These are phyloP conservation scores for Pleodorina starrii DNA, from an alignment of 139 green algal genomes.

Conservation along the genomic window DNA sequence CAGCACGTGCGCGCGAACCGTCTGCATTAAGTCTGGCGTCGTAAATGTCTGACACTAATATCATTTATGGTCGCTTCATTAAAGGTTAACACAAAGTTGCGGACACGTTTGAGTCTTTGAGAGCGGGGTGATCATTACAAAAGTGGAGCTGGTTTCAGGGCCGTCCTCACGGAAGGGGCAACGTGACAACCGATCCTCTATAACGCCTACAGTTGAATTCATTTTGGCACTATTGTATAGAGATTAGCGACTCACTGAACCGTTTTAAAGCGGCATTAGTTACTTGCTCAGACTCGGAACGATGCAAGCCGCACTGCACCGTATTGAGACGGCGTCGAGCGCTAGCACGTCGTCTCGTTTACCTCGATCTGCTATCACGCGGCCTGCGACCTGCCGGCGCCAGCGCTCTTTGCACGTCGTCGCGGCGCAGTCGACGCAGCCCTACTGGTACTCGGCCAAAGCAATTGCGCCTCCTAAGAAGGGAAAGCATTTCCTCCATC, in stretches of 20 bases:
- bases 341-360: neutral
- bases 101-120: too few relatives aligned
- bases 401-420: constrained; percentile 14
- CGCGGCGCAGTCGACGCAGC: constrained; percentile 40
- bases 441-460: constrained; percentile 45
- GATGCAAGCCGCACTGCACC: constrained; percentile 22
- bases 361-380: neutral
- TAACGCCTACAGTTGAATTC: too few relatives aligned
- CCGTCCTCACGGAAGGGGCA: neutral
- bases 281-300: neutral
- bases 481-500: constrained; percentile 92
- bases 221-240: too few relatives aligned
- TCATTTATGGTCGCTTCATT: too few relatives aligned
- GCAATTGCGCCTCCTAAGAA: constrained; percentile 49
- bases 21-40: too few relatives aligned
- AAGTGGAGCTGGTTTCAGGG: constrained; percentile 5
- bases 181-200: neutral
- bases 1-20: too few relatives aligned
- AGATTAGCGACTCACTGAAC: too few relatives aligned
- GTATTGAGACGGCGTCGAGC: constrained; percentile 5
- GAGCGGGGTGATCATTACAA: too few relatives aligned
- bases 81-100: too few relatives aligned
- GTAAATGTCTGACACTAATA: too few relatives aligned
- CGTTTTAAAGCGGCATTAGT: neutral
- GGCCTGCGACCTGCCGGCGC: constrained; percentile 17